These are phyloP conservation scores for Penicillium decumbens DNA, from an alignment of 2,329 filamentous ascomycete genomes.

Conservation along the genomic window DNA sequence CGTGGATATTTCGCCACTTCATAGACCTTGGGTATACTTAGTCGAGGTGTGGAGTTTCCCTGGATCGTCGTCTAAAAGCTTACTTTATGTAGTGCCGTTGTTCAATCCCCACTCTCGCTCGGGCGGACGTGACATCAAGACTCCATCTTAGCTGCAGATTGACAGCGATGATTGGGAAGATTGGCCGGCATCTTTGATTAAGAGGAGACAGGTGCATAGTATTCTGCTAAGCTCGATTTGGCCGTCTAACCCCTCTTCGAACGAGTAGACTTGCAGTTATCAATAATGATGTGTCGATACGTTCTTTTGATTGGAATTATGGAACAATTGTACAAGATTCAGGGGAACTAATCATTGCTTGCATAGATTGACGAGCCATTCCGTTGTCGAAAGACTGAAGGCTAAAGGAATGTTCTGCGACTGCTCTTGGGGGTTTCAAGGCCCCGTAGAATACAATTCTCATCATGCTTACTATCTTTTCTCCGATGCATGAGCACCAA, in stretches of 20 bases:
- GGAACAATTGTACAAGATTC: too few relatives aligned
- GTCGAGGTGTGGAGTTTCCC: background rate
- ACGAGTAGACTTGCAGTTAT: background rate
- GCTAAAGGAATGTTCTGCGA: background rate
- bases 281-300: background rate
- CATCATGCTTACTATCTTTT: background rate
- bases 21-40: background rate
- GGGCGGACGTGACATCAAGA: background rate
- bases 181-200: background rate
- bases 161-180: background rate
- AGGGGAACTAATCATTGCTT: background rate
- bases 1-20: background rate
- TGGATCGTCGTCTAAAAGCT: background rate
- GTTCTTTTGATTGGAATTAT: background rate
- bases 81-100: too few relatives aligned
- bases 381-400: too few relatives aligned
- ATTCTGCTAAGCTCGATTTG: background rate
- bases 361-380: background rate
- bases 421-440: background rate
- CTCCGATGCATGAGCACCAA: background rate
- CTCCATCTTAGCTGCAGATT: background rate
- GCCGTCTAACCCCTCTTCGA: background rate
- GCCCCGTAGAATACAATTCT: background rate
- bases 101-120: background rate
- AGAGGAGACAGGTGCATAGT: background rate